Percentiles rank a stretch among this genome's conserved stretches.
These are phyloP conservation scores for Daldinia childiae DNA, from an alignment of 495 filamentous ascomycete genomes.

Conservation along the genomic window DNA sequence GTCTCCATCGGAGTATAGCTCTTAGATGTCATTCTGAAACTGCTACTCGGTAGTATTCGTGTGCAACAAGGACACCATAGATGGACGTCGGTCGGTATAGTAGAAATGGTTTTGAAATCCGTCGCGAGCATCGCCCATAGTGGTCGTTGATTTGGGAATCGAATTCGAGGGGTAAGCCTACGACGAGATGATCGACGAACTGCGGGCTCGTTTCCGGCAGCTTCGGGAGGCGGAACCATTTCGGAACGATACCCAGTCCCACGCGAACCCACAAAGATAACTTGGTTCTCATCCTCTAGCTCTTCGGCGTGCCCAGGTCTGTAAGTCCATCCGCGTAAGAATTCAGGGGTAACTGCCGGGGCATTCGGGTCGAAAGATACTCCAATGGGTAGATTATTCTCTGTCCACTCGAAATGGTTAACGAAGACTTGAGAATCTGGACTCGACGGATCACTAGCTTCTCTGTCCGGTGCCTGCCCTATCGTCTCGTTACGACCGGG, in stretches of 20 bases:
- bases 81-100: neutral
- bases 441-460: neutral
- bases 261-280: neutral
- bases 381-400: constrained; percentile 20
- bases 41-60: neutral
- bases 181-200: constrained; percentile 13
- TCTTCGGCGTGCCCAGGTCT: neutral
- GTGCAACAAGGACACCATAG: constrained; percentile 29
- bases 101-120: constrained; percentile 12
- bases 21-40: neutral
- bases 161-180: constrained; percentile 2
- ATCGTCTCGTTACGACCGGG: too few relatives aligned
- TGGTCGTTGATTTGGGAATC: constrained; percentile 13
- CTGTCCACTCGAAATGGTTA: constrained; percentile 10
- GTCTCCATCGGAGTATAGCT: constrained; percentile 20
- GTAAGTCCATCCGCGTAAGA: constrained; percentile 13
- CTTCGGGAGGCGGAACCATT: neutral
- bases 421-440: constrained; percentile 4
- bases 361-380: constrained; percentile 4
- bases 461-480: neutral
- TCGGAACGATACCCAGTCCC: neutral
- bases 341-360: constrained; percentile 11
- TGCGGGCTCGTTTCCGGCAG: neutral
- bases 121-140: constrained; percentile 17
- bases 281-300: neutral